Percentiles rank a stretch among this genome's conserved stretches.
phyloP scores from a whole-genome alignment of 768 basidiomycete species.

The Leccinum longicurvipes region DNA sequence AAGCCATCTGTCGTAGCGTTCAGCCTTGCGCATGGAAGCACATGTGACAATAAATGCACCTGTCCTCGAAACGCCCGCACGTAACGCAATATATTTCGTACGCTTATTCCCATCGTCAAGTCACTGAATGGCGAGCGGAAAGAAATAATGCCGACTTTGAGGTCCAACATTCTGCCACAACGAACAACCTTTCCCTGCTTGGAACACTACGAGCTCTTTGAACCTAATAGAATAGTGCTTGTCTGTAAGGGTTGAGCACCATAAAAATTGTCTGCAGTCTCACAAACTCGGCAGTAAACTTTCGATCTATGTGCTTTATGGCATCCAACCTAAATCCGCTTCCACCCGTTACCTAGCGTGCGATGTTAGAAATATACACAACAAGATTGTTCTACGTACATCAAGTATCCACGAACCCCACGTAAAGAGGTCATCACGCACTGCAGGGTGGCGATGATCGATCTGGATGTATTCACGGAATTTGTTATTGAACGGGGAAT shows the following conservation, averaged over 20 bases:
- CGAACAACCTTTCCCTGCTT: constrained; percentile 54
- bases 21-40: neutral
- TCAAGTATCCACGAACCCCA: constrained; percentile 82
- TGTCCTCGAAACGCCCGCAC: constrained; percentile 63
- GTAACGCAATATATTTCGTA: constrained; percentile 52
- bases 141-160: constrained; percentile 45
- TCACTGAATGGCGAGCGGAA: neutral
- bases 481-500: constrained; percentile 2
- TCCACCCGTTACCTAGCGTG: constrained; percentile 58
- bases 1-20: neutral
- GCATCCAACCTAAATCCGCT: constrained; percentile 85
- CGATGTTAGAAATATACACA: neutral
- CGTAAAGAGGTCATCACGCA: constrained; percentile 64
- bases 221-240: constrained; percentile 38
- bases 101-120: constrained; percentile 28
- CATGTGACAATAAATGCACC: constrained; percentile 35
- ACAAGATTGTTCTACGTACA: constrained; percentile 26
- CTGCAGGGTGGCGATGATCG: constrained; percentile 79
- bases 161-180: constrained; percentile 82
- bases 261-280: constrained; percentile 14
- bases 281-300: constrained; percentile 70
- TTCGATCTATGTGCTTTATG: constrained; percentile 82
- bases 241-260: neutral
- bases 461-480: constrained; percentile 45
- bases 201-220: constrained; percentile 45